These are phyloP conservation scores for Astrothelium macrocarpum DNA, from an alignment of 495 filamentous ascomycete genomes.

Conservation along the genomic window DNA sequence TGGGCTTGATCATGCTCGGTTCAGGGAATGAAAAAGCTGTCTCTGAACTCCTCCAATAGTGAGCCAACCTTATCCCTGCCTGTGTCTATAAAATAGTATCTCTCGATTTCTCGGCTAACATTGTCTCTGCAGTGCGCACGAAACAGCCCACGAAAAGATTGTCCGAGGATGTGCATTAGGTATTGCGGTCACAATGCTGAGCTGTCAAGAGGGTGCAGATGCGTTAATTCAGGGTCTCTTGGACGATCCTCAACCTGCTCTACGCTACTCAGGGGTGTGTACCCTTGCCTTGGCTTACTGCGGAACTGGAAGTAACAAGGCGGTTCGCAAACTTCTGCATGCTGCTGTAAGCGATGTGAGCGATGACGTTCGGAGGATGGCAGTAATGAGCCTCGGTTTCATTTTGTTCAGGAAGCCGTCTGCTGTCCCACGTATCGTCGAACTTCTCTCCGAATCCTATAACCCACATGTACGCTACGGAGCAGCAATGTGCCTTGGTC, in stretches of 20 bases:
- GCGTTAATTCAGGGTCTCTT: slow-evolving; percentile 87
- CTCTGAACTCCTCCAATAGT: slow-evolving; percentile 89
- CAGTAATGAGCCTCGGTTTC: slow-evolving; percentile 98
- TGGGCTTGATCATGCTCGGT: slow-evolving; percentile 96
- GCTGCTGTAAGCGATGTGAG: slow-evolving; percentile 97
- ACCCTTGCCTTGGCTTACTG: slow-evolving; percentile 97
- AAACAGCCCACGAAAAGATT: slow-evolving; percentile 98
- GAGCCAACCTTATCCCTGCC: neutral
- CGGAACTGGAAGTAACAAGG: slow-evolving; percentile 96
- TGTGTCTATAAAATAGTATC: neutral
- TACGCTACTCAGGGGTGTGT: slow-evolving; percentile 97
- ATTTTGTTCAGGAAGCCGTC: slow-evolving; percentile 97
- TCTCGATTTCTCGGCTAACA: neutral
- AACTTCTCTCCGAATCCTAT: slow-evolving; percentile 93
- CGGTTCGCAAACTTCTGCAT: slow-evolving; percentile 92
- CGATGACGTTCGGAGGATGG: slow-evolving; percentile 90
- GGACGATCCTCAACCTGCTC: slow-evolving; percentile 83
- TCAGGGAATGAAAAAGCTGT: slow-evolving; percentile 85
- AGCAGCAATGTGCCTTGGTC: slow-evolving; percentile 95
- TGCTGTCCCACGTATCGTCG: slow-evolving; percentile 98
- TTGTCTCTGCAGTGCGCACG: slow-evolving; percentile 51
- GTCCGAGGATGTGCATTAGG: slow-evolving; percentile 89
- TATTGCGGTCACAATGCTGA: slow-evolving; percentile 98
- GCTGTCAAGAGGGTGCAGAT: slow-evolving; percentile 87
- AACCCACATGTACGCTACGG: slow-evolving; percentile 98